These are phyloP conservation scores for Pisolithus albus DNA, from an alignment of 768 basidiomycete genomes.

Conservation along the genomic window DNA sequence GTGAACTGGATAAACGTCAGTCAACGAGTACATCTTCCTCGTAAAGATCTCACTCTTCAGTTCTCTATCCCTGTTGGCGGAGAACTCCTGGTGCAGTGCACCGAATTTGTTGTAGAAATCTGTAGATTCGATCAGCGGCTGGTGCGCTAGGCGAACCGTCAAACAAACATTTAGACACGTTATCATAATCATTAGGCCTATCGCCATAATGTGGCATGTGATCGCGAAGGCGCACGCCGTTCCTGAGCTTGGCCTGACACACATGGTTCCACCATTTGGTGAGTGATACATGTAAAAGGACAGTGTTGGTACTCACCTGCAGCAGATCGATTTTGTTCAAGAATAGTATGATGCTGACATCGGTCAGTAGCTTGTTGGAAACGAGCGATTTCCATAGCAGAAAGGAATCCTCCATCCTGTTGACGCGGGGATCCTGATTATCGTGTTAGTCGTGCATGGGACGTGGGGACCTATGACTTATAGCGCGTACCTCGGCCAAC, in stretches of 20 bases:
- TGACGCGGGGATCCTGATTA: conserved; percentile 60
- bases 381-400: conserved; percentile 67
- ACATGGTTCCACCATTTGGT: neutral
- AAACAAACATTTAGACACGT: conserved; percentile 63
- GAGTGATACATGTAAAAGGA: neutral
- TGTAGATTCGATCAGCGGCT: conserved; percentile 21
- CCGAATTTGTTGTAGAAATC: conserved; percentile 73
- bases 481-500: conserved; percentile 54
- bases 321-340: conserved; percentile 78
- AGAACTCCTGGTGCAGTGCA: conserved; percentile 56
- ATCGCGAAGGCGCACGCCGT: conserved; percentile 64
- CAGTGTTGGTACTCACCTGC: conserved; percentile 35
- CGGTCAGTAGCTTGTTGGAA: conserved; percentile 63
- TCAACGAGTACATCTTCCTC: neutral
- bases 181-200: conserved; percentile 72
- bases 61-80: conserved; percentile 67
- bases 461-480: conserved; percentile 2
- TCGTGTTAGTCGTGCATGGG: conserved; percentile 1
- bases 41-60: conserved; percentile 50
- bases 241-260: conserved; percentile 61
- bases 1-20: conserved; percentile 47
- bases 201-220: conserved; percentile 69
- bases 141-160: neutral
- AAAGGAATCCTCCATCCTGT: conserved; percentile 76
- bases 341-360: conserved; percentile 76